phyloP scores from a whole-genome alignment of 169 alveolate genomes.

The Cryptosporidium xiaoi region DNA sequence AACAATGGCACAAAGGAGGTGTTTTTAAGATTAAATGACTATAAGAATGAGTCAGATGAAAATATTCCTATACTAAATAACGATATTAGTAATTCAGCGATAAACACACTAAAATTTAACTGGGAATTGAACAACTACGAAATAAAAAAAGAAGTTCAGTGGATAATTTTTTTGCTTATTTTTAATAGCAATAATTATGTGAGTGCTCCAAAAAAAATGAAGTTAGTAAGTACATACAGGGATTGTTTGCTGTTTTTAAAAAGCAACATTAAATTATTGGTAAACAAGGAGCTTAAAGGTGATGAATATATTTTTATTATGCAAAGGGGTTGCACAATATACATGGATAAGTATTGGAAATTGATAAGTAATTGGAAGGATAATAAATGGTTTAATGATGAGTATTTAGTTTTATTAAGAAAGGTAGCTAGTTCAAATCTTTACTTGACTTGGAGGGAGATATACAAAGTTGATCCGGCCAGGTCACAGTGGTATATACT shows the following conservation, averaged over 20 bases:
- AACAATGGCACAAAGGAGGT: background rate
- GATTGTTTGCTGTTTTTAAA: constrained; percentile 35
- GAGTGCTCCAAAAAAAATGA: constrained; percentile 36
- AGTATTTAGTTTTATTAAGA: constrained; percentile 4
- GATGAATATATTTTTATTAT: background rate
- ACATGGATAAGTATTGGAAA: constrained; percentile 11
- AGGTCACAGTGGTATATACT: constrained; percentile 60
- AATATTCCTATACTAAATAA: background rate
- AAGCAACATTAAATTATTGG: background rate
- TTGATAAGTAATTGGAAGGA: constrained; percentile 21
- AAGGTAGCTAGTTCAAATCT: constrained; percentile 7
- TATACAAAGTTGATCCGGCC: constrained; percentile 61
- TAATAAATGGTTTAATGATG: background rate
- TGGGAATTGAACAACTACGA: constrained; percentile 20
- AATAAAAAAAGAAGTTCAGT: constrained; percentile 17
- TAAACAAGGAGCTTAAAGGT: background rate
- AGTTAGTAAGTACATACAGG: background rate
- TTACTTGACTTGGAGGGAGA: constrained; percentile 31
- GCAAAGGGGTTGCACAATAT: constrained; percentile 35
- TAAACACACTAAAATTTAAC: constrained; percentile 19
- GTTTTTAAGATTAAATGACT: background rate
- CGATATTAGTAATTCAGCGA: background rate
- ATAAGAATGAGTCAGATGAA: background rate
- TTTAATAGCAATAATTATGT: constrained; percentile 10
- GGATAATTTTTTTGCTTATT: constrained; percentile 35